These are phyloP conservation scores for Apiospora arundinis DNA, from an alignment of 2,329 filamentous ascomycete genomes.

Conservation along the genomic window DNA sequence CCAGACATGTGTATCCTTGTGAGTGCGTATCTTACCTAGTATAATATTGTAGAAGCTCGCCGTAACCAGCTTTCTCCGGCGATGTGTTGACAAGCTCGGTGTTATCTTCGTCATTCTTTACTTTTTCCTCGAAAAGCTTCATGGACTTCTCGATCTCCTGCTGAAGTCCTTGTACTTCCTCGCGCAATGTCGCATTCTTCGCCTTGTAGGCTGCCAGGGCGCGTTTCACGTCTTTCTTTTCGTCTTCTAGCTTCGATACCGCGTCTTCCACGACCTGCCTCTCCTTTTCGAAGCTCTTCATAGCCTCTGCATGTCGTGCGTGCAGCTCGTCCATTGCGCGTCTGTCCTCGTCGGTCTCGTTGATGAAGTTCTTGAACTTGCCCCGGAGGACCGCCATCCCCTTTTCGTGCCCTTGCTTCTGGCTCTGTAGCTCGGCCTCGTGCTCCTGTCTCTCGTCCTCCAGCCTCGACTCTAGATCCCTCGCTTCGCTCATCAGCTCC, in stretches of 20 bases:
- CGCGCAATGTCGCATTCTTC: background rate
- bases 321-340: background rate
- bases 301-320: background rate
- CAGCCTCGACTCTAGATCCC: background rate
- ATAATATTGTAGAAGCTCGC: background rate
- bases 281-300: background rate
- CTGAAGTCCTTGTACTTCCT: background rate
- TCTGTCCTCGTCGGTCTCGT: conserved; percentile 1
- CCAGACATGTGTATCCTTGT: background rate
- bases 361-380: background rate
- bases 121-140: background rate
- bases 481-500: background rate
- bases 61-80: background rate
- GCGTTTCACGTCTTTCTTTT: background rate
- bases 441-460: background rate
- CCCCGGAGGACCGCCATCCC: background rate
- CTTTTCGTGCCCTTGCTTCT: background rate
- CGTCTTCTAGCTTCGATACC: background rate
- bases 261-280: background rate
- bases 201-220: background rate
- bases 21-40: background rate
- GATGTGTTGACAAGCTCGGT: background rate
- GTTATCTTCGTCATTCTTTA: background rate
- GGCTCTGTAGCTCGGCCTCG: background rate
- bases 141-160: background rate